Evolutionary conservation across 1,284 basidiomycete species (phyloP), one percentile per base, ranked within the genome.

Genomic region (Caloboletus firmus): DNA sequence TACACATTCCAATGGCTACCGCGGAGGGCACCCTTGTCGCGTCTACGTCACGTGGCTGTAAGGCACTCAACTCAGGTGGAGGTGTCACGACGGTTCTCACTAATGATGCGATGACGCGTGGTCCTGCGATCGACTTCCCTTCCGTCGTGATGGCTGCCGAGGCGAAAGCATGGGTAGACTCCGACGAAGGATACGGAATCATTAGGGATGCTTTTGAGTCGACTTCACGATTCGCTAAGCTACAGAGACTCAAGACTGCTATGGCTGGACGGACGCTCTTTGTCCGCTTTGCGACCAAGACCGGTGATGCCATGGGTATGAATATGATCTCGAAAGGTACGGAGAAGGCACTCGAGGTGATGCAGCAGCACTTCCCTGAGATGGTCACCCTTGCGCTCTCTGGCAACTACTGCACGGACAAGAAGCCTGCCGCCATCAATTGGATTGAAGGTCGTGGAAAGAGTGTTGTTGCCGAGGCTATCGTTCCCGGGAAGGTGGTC

Each of bases 261-360:
- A 77, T 96, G 68, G 95, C 95, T 2, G 95, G 95, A 22, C 81
- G 95, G 39, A 98, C 95, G 36, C 77, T 99, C 37, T 99, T 89
- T 71, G 88, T 98, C n/a, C 84, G 97, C 45, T 98, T 99, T 68
- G 91, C 91, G 45, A 98, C 95, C 55, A 88, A 81, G 49, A 99
- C 97, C 0, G 97, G 97, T 52, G 97, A 99, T 69, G 97, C 96
- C 30, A 99, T 99, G 96, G 96, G 96, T 32, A 99, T 99, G 97
- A 99, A 99, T 79, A 99, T 99, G 96, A 93, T 95, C 68, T 91
- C 88, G 26, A 96, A 96, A 74, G 95, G 95, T 8, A 94, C 92
- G 10, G 97, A 99, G 76, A 93, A 93, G 74, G 93, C 95, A 20
- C 82, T 99, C 18, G 91, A 90, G 65, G 81, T 81, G 32, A 83